phyloP scores from a whole-genome alignment of 2,329 filamentous ascomycete species.

The Diaporthe ampelina region DNA sequence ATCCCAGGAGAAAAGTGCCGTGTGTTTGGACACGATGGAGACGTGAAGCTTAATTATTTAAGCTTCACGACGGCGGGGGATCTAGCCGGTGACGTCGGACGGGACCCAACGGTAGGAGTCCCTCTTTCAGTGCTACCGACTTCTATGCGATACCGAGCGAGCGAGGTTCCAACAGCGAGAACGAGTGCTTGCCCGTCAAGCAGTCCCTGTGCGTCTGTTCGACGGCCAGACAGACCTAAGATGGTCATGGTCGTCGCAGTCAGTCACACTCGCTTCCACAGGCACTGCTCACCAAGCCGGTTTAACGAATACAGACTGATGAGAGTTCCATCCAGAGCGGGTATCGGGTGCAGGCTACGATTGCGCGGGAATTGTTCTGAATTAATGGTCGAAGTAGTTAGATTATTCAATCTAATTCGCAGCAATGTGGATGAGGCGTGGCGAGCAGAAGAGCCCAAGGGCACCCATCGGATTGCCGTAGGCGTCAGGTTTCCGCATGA shows the following conservation, averaged over 20 bases:
- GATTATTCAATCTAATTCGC: not conserved
- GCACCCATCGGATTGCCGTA: not conserved
- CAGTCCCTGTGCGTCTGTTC: too few species aligned
- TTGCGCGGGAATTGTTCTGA: not conserved
- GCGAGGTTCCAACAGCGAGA: not conserved
- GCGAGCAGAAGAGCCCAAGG: not conserved
- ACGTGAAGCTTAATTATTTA: slow-evolving; percentile 25
- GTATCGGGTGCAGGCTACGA: too few species aligned
- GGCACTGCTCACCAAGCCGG: not conserved
- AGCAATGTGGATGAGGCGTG: not conserved
- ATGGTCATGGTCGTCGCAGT: not conserved
- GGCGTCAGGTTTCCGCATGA: not conserved
- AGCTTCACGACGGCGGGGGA: slow-evolving; percentile 25
- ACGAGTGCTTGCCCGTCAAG: not conserved
- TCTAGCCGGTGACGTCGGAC: slow-evolving; percentile 18
- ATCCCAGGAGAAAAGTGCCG: not conserved
- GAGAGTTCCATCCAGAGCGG: not conserved
- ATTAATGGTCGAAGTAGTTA: not conserved
- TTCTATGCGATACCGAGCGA: not conserved
- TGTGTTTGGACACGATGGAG: slow-evolving; percentile 10
- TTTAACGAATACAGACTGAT: not conserved
- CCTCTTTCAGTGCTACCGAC: not conserved
- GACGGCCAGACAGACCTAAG: not conserved
- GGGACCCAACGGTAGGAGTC: not conserved
- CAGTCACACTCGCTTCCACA: not conserved